Percentiles rank a stretch among this genome's conserved stretches.
Evolutionary conservation across 2,329 filamentous ascomycete genomes (phyloP).

Genomic region (Sclerotinia glacialis): DNA sequence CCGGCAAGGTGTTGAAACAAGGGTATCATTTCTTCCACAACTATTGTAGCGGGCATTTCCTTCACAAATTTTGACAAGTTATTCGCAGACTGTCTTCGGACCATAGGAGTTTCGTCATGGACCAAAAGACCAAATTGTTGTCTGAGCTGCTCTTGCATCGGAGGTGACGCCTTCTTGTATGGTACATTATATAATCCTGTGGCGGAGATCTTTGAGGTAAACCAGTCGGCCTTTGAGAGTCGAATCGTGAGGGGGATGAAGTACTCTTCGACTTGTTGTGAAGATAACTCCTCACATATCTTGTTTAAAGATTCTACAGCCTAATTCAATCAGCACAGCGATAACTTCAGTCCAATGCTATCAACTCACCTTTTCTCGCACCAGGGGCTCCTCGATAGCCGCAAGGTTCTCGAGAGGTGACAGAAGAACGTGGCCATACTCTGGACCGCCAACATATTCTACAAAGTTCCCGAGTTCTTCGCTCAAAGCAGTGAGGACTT

Average conservation of each 20-base stretch:
- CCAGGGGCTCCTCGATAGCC: constrained; percentile 95
- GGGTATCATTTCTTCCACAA: constrained; percentile 98
- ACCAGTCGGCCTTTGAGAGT: constrained; percentile 99
- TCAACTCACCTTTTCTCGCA: constrained; percentile 82
- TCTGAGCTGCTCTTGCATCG: constrained; percentile 86
- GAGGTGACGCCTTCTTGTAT: constrained; percentile 84
- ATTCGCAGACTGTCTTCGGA: constrained; percentile 92
- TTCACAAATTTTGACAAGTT: constrained; percentile 97
- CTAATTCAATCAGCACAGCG: constrained; percentile 47
- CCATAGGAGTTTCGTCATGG: constrained; percentile 98
- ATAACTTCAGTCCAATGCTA: background rate
- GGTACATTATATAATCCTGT: constrained; percentile 92
- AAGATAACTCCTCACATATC: constrained; percentile 89
- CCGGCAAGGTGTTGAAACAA: constrained; percentile 95
- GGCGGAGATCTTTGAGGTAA: constrained; percentile 97
- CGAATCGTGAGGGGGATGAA: constrained; percentile 95
- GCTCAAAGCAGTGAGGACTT: constrained; percentile 93
- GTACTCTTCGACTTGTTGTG: constrained; percentile 92
- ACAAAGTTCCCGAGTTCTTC: constrained; percentile 96
- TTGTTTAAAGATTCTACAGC: constrained; percentile 99
- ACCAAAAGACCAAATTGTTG: constrained; percentile 91
- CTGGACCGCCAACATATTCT: constrained; percentile 93
- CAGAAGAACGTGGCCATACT: constrained; percentile 92
- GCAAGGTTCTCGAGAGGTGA: constrained; percentile 97
- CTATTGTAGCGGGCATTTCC: constrained; percentile 86